These are phyloP conservation scores for Gypsophila paniculata DNA, from an alignment of 179 eudicot species.

Conservation along the genomic window DNA sequence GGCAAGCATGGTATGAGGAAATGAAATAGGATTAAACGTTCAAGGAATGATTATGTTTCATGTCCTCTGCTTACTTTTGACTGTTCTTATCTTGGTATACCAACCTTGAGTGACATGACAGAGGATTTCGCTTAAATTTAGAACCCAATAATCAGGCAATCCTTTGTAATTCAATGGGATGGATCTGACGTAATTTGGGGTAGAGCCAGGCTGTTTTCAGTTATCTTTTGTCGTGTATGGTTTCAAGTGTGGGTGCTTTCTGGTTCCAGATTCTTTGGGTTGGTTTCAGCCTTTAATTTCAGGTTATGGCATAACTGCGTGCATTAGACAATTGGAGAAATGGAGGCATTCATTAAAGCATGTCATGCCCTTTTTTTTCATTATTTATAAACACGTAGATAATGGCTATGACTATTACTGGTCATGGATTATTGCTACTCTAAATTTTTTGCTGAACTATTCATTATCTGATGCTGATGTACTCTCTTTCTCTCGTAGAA, in stretches of 20 bases:
- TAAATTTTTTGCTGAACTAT: neutral
- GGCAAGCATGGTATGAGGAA: neutral
- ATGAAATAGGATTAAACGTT: neutral
- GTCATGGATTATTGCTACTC: neutral
- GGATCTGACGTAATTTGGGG: neutral
- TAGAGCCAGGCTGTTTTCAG: neutral
- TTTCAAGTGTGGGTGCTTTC: neutral
- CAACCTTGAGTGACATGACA: neutral
- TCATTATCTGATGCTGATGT: slow-evolving; percentile 21
- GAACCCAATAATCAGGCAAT: neutral
- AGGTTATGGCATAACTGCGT: neutral
- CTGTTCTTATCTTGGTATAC: neutral
- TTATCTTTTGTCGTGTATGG: neutral
- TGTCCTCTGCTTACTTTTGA: neutral
- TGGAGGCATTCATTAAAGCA: neutral
- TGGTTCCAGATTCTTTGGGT: neutral
- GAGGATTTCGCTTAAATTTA: neutral
- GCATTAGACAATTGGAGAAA: neutral
- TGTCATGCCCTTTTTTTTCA: neutral
- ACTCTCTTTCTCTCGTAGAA: slow-evolving; percentile 39
- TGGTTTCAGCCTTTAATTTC: neutral
- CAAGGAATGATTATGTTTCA: neutral
- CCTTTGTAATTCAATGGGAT: neutral
- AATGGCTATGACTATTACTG: neutral
- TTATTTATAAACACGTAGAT: neutral